Percentiles rank a stretch among this genome's conserved stretches.
phyloP scores from a whole-genome alignment of 805 yeast genomes.

The Sugiyamaella valdiviana region DNA sequence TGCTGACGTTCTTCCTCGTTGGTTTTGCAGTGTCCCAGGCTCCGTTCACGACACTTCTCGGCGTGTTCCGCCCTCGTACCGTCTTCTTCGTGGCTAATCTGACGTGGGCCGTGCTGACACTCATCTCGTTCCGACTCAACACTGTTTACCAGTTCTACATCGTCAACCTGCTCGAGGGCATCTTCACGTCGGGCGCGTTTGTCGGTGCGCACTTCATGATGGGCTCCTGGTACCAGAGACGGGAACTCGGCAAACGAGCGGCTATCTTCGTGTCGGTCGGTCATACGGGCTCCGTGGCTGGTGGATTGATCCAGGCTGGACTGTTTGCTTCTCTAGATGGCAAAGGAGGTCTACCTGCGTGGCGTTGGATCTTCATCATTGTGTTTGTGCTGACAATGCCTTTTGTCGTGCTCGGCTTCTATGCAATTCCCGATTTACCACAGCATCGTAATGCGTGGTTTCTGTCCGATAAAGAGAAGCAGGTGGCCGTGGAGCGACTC shows the following conservation, averaged over 20 bases:
- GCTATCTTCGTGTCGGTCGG: conserved; percentile 37
- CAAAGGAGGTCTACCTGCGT: conserved; percentile 42
- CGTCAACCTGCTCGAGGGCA: conserved; percentile 44
- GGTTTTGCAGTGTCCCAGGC: conserved; percentile 61
- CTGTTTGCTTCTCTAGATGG: conserved; percentile 37
- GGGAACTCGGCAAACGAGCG: conserved; percentile 33
- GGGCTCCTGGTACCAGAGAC: conserved; percentile 37
- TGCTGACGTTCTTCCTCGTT: conserved; percentile 49
- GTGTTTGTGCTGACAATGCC: conserved; percentile 15
- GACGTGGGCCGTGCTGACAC: conserved; percentile 18
- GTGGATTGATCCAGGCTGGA: conserved; percentile 47
- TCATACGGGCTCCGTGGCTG: conserved; percentile 42
- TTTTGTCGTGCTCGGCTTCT: conserved; percentile 9
- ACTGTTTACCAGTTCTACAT: conserved; percentile 38
- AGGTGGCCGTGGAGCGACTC: conserved; percentile 9
- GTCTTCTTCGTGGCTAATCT: conserved; percentile 35
- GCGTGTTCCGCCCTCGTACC: conserved; percentile 42
- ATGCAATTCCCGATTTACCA: conserved; percentile 16
- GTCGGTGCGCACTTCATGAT: conserved; percentile 36
- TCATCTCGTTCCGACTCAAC: conserved; percentile 22
- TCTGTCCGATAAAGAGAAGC: conserved; percentile 11
- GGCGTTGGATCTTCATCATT: conserved; percentile 62
- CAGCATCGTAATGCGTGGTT: conserved; percentile 12
- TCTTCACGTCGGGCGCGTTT: conserved; percentile 41
- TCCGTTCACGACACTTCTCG: conserved; percentile 61